Evolutionary conservation across 192 early-diverging fungal species (phyloP), one percentile per base, ranked within the genome.

Genomic region (Phlyctochytrium bullatum): DNA sequence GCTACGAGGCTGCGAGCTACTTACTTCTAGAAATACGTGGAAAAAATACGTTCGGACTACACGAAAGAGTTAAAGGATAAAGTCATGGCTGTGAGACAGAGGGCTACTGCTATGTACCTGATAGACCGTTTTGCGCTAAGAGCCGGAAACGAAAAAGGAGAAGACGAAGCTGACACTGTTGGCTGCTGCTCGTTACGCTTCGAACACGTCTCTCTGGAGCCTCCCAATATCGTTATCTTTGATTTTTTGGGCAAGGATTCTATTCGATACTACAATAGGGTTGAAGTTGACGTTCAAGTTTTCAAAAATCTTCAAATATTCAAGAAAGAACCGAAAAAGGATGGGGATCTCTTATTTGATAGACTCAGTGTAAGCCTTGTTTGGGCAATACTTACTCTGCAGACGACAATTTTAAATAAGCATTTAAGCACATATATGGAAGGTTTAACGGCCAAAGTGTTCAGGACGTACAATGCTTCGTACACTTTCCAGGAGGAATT

Each of bases 201-300:
- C 66, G 95, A 98, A 76, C 95, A 98, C 67, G 83, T 98, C 32
- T 87, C 82, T 23, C 78, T 97, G 25, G 87, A 91, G 60, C 77
- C 90, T 34, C 93, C 93, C 33, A 93, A 91, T 73, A 91, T 79
- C 36, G 84, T 98, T 54, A 78, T 86, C 54, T 92, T 98, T 79
- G 97, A 98, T 74, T 98, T 98, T 72, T 78, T 98, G 69, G 97
- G 97, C 80, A 98, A 98, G 65, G 97, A 98, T 76, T 96, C 93
- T 23, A 97, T 98, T 66, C 89, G 94, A 33, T 98, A 92, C 74
- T 72, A 91, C 67, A 95, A 96, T 73, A 74, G 81, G 2, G 90
- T 96, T 6, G 80, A 86, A 59, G 92, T 97, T 3, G 90, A 92
- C 60, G 79, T 80, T 36, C 93, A 94, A 72, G 93, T 98, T 20